phyloP scores from a whole-genome alignment of 2,329 filamentous ascomycete genomes.

The Penicillium oxalicum region DNA sequence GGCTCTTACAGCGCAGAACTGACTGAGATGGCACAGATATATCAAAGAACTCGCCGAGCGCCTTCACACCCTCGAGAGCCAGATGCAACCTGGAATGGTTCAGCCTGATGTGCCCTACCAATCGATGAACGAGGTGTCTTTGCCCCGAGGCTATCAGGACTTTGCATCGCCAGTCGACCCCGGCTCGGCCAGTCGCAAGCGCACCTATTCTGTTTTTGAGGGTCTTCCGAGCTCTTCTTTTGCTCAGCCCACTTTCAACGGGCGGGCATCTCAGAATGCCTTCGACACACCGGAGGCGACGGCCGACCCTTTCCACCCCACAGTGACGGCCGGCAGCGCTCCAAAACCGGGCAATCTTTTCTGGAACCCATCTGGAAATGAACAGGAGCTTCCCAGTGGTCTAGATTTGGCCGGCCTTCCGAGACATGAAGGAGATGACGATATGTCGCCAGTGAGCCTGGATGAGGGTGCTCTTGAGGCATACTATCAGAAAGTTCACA shows the following conservation, averaged over 20 bases:
- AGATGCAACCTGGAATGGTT: slow-evolving; percentile 49
- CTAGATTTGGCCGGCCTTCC: slow-evolving; percentile 30
- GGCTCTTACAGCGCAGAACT: slow-evolving; percentile 7
- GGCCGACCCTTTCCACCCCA: slow-evolving; percentile 29
- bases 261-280: slow-evolving; percentile 30
- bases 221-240: slow-evolving; percentile 41
- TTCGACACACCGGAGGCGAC: slow-evolving; percentile 30
- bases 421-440: slow-evolving; percentile 29
- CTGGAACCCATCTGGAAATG: slow-evolving; percentile 31
- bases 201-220: slow-evolving; percentile 46
- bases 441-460: slow-evolving; percentile 31
- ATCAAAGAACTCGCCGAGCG: slow-evolving; percentile 88
- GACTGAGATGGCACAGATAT: slow-evolving; percentile 50
- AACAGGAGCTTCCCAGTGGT: slow-evolving; percentile 27
- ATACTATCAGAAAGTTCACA: slow-evolving; percentile 40
- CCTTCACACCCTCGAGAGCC: slow-evolving; percentile 74
- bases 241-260: slow-evolving; percentile 34
- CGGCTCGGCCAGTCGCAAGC: slow-evolving; percentile 40
- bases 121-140: slow-evolving; percentile 38
- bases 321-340: slow-evolving; percentile 33
- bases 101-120: slow-evolving; percentile 41
- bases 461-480: slow-evolving; percentile 38
- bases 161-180: slow-evolving; percentile 48
- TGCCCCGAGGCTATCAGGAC: slow-evolving; percentile 45
- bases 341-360: slow-evolving; percentile 35